Conservation (phyloP, 345 rosid genomes). For the Eucalyptus marginata region DNA sequence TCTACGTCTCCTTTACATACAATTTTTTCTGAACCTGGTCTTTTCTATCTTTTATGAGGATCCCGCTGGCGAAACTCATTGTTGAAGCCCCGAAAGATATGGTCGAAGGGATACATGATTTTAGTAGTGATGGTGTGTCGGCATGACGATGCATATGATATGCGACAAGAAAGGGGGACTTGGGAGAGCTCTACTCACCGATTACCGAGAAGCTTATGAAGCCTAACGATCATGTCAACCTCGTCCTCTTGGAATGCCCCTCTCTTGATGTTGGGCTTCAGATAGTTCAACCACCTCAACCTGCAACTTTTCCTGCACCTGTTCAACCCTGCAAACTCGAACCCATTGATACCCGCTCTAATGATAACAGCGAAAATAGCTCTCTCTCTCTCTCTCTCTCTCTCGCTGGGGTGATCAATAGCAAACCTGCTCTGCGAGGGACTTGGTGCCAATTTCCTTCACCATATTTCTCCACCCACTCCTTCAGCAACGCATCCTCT, state of each 20-base stretch:
- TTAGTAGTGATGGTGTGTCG: neutral
- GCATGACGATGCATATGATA: neutral
- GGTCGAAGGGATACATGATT: neutral
- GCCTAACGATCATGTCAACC: conserved; percentile 44
- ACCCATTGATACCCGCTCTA: neutral
- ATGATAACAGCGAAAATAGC: neutral
- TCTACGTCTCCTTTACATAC: neutral
- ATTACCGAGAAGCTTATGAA: conserved; percentile 53
- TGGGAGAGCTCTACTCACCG: conserved; percentile 5
- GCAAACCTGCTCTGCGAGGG: conserved; percentile 23
- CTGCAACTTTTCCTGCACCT: conserved; percentile 59
- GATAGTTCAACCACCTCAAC: conserved; percentile 54
- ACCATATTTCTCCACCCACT: conserved; percentile 19
- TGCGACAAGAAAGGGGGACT: neutral
- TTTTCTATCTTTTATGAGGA: neutral
- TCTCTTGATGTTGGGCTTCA: conserved; percentile 41
- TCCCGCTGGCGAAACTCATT: neutral
- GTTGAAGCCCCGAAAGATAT: neutral
- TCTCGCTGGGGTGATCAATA: neutral
- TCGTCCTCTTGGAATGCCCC: conserved; percentile 42
- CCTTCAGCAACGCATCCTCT: conserved; percentile 25
- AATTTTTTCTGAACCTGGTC: neutral
- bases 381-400: neutral
- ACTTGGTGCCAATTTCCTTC: conserved; percentile 32
- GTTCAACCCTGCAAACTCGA: conserved; percentile 26